phyloP scores from a whole-genome alignment of 2,329 filamentous ascomycete genomes.

The Penicillium sp. region DNA sequence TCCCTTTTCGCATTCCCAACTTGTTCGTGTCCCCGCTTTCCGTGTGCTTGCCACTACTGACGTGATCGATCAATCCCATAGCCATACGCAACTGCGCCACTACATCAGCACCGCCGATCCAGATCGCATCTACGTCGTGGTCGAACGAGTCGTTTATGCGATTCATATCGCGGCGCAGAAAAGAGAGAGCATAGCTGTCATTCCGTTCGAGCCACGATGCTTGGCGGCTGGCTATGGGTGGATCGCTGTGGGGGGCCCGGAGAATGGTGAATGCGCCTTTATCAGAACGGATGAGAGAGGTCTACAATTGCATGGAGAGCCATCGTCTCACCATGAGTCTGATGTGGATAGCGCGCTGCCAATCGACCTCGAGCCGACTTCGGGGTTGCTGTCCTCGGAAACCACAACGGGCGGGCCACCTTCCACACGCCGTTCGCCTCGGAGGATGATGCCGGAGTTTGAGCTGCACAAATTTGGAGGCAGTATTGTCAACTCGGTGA shows the following conservation, averaged over 20 bases:
- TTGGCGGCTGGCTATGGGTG: constrained; percentile 84
- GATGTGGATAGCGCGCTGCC: constrained; percentile 63
- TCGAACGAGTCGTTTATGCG: constrained; percentile 72
- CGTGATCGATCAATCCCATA: constrained; percentile 31
- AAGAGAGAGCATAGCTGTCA: constrained; percentile 71
- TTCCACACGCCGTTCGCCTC: constrained; percentile 23
- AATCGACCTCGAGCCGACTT: constrained; percentile 48
- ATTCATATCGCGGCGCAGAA: constrained; percentile 71
- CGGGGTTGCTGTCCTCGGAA: constrained; percentile 32
- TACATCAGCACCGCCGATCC: constrained; percentile 80
- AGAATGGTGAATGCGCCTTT: constrained; percentile 83
- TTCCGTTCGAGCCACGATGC: constrained; percentile 78
- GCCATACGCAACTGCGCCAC: constrained; percentile 68
- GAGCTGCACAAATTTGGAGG: constrained; percentile 63
- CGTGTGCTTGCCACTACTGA: constrained; percentile 14
- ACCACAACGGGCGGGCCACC: constrained; percentile 26
- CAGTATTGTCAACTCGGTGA: constrained; percentile 69
- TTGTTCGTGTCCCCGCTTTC: constrained; percentile 55
- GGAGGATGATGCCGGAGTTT: constrained; percentile 47
- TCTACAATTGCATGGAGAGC: constrained; percentile 44
- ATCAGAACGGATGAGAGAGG: constrained; percentile 61
- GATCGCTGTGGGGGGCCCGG: constrained; percentile 83
- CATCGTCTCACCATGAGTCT: constrained; percentile 40
- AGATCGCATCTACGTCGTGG: constrained; percentile 82
- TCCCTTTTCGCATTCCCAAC: constrained; percentile 67